phyloP scores from a whole-genome alignment of 1,284 basidiomycete genomes.

The Ceratobasidium sp. region DNA sequence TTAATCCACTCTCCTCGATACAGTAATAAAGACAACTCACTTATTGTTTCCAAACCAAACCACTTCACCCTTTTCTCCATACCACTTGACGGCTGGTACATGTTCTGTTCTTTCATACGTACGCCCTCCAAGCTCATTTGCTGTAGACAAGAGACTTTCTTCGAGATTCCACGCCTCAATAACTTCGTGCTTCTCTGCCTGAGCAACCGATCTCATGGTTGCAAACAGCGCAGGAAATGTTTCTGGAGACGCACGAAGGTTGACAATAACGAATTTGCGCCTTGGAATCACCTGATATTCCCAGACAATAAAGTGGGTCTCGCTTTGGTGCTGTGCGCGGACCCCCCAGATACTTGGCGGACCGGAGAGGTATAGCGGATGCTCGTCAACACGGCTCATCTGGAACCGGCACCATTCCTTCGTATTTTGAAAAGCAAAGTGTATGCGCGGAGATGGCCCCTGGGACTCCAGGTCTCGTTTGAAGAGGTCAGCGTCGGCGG shows the following conservation, averaged over 20 bases:
- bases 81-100: conserved; percentile 67
- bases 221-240: conserved; percentile 58
- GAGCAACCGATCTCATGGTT: conserved; percentile 57
- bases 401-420: conserved; percentile 63
- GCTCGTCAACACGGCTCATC: conserved; percentile 58
- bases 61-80: conserved; percentile 57
- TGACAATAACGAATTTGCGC: conserved; percentile 62
- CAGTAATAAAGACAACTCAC: conserved; percentile 49
- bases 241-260: conserved; percentile 56
- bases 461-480: conserved; percentile 40
- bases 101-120: conserved; percentile 60
- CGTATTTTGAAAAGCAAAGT: conserved; percentile 60
- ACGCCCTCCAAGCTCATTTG: conserved; percentile 55
- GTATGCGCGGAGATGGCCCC: conserved; percentile 44
- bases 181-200: conserved; percentile 55
- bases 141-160: conserved; percentile 53
- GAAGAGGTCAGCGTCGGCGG: conserved; percentile 34
- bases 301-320: conserved; percentile 62
- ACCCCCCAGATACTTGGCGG: conserved; percentile 18
- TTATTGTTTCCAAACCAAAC: conserved; percentile 68
- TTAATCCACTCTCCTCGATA: background rate
- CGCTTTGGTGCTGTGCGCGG: conserved; percentile 54
- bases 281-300: conserved; percentile 51
- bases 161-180: conserved; percentile 69
- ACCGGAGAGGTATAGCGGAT: conserved; percentile 32